These are phyloP conservation scores for Hemisphaericaspora nanyangensis DNA, from an alignment of 805 yeast species.

Conservation along the genomic window DNA sequence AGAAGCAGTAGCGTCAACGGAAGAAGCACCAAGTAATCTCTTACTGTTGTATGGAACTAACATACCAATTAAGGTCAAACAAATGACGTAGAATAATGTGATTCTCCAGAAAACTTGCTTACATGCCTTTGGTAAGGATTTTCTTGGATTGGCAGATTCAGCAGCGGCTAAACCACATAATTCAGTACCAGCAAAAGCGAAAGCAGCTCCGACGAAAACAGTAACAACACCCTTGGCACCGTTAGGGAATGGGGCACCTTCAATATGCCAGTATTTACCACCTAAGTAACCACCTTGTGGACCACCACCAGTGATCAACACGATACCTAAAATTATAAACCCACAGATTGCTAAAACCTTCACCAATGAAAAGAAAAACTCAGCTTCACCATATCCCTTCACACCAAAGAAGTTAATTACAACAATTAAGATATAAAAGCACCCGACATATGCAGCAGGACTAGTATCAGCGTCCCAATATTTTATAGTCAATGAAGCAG, in stretches of 20 bases:
- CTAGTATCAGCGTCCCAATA: constrained; percentile 49
- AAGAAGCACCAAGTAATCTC: constrained; percentile 34
- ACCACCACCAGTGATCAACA: constrained; percentile 50
- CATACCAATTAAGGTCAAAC: constrained; percentile 21
- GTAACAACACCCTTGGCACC: constrained; percentile 38
- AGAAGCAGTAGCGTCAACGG: constrained; percentile 61
- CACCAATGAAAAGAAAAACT: constrained; percentile 44
- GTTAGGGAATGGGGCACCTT: constrained; percentile 54
- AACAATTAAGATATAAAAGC: constrained; percentile 44
- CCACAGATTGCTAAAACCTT: constrained; percentile 47
- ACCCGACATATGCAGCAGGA: constrained; percentile 56
- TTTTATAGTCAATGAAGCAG: constrained; percentile 49
- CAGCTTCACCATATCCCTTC: constrained; percentile 54
- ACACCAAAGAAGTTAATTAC: constrained; percentile 53
- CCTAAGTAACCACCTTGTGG: constrained; percentile 46
- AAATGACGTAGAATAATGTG: constrained; percentile 30
- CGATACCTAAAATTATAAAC: constrained; percentile 44
- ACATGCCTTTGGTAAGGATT: constrained; percentile 30
- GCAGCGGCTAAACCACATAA: constrained; percentile 36
- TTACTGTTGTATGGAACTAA: constrained; percentile 20
- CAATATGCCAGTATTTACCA: constrained; percentile 44
- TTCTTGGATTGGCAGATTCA: constrained; percentile 30
- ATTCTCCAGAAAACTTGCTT: constrained; percentile 38
- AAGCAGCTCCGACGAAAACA: constrained; percentile 36
- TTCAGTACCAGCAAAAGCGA: constrained; percentile 34